These are phyloP conservation scores for Purpureocillium takamizusanense DNA, from an alignment of 2,329 filamentous ascomycete genomes.

Conservation along the genomic window DNA sequence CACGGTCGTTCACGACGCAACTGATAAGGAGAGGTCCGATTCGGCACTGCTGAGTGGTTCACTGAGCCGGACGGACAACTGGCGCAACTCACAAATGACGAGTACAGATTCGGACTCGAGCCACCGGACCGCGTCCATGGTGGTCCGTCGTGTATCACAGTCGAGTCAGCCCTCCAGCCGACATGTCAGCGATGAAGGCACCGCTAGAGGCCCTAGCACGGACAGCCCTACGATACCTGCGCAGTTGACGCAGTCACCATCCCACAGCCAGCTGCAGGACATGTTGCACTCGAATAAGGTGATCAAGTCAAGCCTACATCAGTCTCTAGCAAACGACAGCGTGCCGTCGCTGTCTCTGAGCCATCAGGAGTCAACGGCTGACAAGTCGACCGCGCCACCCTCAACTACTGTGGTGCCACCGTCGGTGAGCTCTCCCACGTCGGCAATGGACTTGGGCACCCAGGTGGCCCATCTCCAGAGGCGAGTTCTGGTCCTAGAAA, in stretches of 20 bases:
- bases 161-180: conserved; percentile 41
- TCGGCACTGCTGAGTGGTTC: conserved; percentile 31
- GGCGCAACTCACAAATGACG: conserved; percentile 46
- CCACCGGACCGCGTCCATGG: conserved; percentile 24
- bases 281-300: conserved; percentile 51
- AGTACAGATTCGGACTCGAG: conserved; percentile 33
- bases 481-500: conserved; percentile 67
- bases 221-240: conserved; percentile 59
- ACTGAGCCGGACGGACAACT: conserved; percentile 30
- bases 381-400: conserved; percentile 22
- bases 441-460: conserved; percentile 22
- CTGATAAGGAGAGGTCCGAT: conserved; percentile 24
- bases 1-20: conserved; percentile 17
- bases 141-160: conserved; percentile 34
- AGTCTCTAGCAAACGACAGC: conserved; percentile 49
- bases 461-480: conserved; percentile 53
- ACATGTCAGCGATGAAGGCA: conserved; percentile 33
- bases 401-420: conserved; percentile 10
- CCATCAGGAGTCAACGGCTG: conserved; percentile 35
- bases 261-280: conserved; percentile 49
- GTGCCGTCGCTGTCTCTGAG: conserved; percentile 44
- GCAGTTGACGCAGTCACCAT: conserved; percentile 34
- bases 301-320: conserved; percentile 45
- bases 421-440: conserved; percentile 16
- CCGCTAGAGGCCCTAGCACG: conserved; percentile 22